These are phyloP conservation scores for Agrocybe chaxingu DNA, from an alignment of 768 basidiomycete species.

Conservation along the genomic window DNA sequence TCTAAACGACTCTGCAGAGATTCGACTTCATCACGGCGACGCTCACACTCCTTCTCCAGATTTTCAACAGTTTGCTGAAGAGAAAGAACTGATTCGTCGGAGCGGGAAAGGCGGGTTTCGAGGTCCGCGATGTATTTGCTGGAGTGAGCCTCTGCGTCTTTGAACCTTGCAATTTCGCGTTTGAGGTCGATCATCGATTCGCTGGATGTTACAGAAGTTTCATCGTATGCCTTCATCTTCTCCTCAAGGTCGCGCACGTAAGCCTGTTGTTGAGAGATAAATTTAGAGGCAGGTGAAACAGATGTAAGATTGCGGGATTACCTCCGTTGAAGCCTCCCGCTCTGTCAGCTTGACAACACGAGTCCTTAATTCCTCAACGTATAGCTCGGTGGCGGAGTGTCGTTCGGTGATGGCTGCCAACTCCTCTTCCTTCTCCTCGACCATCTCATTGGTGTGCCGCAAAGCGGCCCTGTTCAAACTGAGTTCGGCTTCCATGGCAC, in stretches of 20 bases:
- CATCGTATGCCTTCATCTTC: slow-evolving; percentile 83
- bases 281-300: not conserved
- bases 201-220: slow-evolving; percentile 70
- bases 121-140: slow-evolving; percentile 82
- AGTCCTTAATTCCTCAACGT: slow-evolving; percentile 81
- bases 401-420: slow-evolving; percentile 61
- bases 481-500: slow-evolving; percentile 90
- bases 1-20: slow-evolving; percentile 71
- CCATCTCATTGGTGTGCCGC: slow-evolving; percentile 87
- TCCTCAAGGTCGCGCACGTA: slow-evolving; percentile 94
- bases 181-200: slow-evolving; percentile 81
- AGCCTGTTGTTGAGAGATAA: slow-evolving; percentile 46
- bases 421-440: slow-evolving; percentile 89
- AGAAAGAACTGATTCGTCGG: slow-evolving; percentile 72
- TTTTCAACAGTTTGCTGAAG: slow-evolving; percentile 71
- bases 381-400: slow-evolving; percentile 76
- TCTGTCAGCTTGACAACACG: slow-evolving; percentile 82
- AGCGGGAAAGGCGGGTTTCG: slow-evolving; percentile 73
- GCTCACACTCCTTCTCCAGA: slow-evolving; percentile 74
- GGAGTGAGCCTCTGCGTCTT: slow-evolving; percentile 71
- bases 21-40: slow-evolving; percentile 69
- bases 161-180: slow-evolving; percentile 76
- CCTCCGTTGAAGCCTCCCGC: slow-evolving; percentile 90
- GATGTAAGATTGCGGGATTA: slow-evolving; percentile 27
- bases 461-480: slow-evolving; percentile 84